Percentiles rank a stretch among this genome's conserved stretches.
Conservation (phyloP, 495 filamentous ascomycete species). For the Xylaria longipes region DNA sequence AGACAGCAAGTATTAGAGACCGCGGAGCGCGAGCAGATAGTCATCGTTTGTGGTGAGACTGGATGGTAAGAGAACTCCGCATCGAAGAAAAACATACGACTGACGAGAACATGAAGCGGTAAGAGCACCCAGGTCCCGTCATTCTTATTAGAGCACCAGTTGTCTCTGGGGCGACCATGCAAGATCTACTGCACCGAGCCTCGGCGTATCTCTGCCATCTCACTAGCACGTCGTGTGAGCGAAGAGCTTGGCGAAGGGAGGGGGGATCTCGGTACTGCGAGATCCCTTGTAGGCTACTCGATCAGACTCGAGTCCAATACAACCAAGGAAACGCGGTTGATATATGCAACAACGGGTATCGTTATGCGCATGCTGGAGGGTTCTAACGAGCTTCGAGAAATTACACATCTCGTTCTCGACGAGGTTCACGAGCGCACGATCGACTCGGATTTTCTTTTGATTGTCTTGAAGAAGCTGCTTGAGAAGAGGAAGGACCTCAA, state of each 20-base stretch:
- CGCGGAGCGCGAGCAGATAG: slow-evolving; percentile 76
- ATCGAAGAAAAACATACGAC: background rate
- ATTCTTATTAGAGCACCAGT: slow-evolving; percentile 87
- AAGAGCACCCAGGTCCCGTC: slow-evolving; percentile 97
- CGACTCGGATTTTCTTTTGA: slow-evolving; percentile 92
- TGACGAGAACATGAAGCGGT: slow-evolving; percentile 56
- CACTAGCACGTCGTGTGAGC: slow-evolving; percentile 86
- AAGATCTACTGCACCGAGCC: slow-evolving; percentile 97
- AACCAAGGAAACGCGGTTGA: slow-evolving; percentile 76
- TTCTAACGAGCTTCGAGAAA: slow-evolving; percentile 80
- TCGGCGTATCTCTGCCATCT: slow-evolving; percentile 95
- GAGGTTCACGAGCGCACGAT: slow-evolving; percentile 96
- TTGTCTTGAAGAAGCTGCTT: slow-evolving; percentile 84
- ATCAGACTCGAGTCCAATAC: slow-evolving; percentile 90
- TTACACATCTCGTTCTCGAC: slow-evolving; percentile 92
- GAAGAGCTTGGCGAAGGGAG: slow-evolving; percentile 90
- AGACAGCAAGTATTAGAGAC: slow-evolving; percentile 74
- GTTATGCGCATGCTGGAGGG: slow-evolving; percentile 96
- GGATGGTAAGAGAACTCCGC: slow-evolving; percentile 62
- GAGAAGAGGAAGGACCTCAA: slow-evolving; percentile 71
- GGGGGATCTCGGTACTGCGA: slow-evolving; percentile 77
- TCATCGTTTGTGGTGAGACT: slow-evolving; percentile 94
- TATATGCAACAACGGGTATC: slow-evolving; percentile 89
- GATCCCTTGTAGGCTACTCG: slow-evolving; percentile 90
- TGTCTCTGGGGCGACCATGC: slow-evolving; percentile 78